Evolutionary conservation across 108 stramenopile genomes (phyloP), one percentile per base, ranked within the genome.

Genomic region (Pinguiococcus pyrenoidosus): DNA sequence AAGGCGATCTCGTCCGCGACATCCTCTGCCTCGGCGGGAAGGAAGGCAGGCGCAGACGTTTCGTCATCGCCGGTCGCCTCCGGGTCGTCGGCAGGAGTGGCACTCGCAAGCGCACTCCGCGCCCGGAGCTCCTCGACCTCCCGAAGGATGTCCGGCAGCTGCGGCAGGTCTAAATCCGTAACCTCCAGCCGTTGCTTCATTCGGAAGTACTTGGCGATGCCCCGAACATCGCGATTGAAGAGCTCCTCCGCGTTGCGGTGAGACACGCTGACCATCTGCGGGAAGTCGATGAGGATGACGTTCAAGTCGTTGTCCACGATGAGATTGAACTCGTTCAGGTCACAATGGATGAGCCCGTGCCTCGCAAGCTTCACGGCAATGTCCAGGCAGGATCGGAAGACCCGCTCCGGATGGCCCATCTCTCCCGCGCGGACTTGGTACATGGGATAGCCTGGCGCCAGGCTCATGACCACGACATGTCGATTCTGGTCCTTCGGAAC

Each of bases 271-370:
- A 96, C 81, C 94, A 99, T 99, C 72, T 99, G 97, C 7, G 97
- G 97, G 60, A 99, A 99, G 71, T 99, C 97, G 65, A 99, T 99
- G 55, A 96, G 70, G 0, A 89, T 96, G 0, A 96, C 87, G 67
- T 88, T 84, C 44, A 72, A 71, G 30, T 76, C 75, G 8, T 62
- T 71, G 21, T 94, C 88, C 2, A 99, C 83, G 75, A 99, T 75
- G n/a, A 99, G 50, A 65, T 99, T 99, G 64, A 99, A 99, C 65
- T 99, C 97, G 69, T 99, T 99, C 67, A 95, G 81, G 71, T 99
- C 97, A 52, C 97, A 92, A 67, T 99, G 97, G 2, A 99, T 85
- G 37, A 99, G 72, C 14, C 97, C 97, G 56, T 87, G 85, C 21
- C 67, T 29, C 8, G 90, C 94, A 37, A 99, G 61, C 22, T 80